A percentile compares a stretch with the other conserved stretches of the same genome.
Evolutionary conservation across 495 filamentous ascomycete species (phyloP).

Genomic region (Neurospora discreta): DNA sequence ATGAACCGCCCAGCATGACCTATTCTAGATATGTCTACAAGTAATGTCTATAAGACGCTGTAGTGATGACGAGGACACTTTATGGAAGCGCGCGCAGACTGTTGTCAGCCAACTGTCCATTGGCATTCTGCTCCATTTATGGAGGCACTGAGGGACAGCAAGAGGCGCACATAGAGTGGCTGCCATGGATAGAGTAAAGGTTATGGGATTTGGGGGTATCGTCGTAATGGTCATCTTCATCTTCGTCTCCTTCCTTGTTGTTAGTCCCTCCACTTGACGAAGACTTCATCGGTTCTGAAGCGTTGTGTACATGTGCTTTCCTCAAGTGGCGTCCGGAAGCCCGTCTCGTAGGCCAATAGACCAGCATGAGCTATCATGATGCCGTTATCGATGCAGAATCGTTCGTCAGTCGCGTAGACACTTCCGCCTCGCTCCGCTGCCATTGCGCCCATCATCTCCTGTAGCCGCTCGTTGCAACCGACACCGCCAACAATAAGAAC

Average conservation of each 20-base stretch:
- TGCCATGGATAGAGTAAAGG: neutral
- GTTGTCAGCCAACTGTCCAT: neutral
- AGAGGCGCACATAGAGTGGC: neutral
- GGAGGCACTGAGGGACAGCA: neutral
- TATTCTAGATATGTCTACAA: neutral
- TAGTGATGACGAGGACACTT: neutral
- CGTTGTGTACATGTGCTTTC: constrained; percentile 88
- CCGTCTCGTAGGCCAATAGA: constrained; percentile 68
- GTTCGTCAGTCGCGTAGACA: constrained; percentile 90
- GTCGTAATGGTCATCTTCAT: neutral
- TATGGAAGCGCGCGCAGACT: neutral
- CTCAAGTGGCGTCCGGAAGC: constrained; percentile 62
- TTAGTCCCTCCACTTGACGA: constrained; percentile 81
- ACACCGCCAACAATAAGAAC: constrained; percentile 96
- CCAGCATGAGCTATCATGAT: constrained; percentile 99
- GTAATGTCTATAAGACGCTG: neutral
- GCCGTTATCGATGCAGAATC: constrained; percentile 98
- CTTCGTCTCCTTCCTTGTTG: neutral
- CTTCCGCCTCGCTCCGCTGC: constrained; percentile 79
- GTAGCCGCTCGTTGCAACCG: constrained; percentile 89
- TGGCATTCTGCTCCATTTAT: neutral
- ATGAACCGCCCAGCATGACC: neutral
- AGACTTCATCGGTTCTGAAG: constrained; percentile 90
- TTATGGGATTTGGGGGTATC: neutral
- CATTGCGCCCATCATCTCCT: constrained; percentile 98